These are phyloP conservation scores for Tuctoria greenei DNA, from an alignment of 176 grass and related monocot species.

Conservation along the genomic window DNA sequence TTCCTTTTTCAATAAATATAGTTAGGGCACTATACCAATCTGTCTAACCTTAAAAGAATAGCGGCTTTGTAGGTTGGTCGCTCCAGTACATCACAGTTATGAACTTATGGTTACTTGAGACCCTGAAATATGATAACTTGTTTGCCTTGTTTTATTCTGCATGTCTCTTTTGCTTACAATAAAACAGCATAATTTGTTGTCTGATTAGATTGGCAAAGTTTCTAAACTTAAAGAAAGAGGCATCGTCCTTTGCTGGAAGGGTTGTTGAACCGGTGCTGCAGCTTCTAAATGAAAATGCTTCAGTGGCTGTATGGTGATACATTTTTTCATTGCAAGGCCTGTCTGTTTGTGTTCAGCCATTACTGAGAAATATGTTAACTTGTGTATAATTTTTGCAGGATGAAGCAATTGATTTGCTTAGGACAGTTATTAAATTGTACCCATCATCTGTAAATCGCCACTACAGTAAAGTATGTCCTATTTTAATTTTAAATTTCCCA, in stretches of 20 bases:
- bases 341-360: constrained; percentile 25
- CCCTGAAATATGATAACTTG: constrained; percentile 6
- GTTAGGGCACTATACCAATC: background rate
- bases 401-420: constrained; percentile 74
- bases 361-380: constrained; percentile 8
- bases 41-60: background rate
- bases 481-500: constrained; percentile 27
- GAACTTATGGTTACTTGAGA: constrained; percentile 19
- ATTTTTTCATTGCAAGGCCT: constrained; percentile 20
- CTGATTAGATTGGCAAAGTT: constrained; percentile 58
- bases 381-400: constrained; percentile 55
- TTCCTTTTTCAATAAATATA: background rate
- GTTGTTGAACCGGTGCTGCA: constrained; percentile 59
- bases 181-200: constrained; percentile 32
- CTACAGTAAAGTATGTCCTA: constrained; percentile 66
- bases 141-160: background rate
- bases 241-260: constrained; percentile 73
- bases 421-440: constrained; percentile 65
- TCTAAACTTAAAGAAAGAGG: constrained; percentile 84
- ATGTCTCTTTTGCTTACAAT: background rate
- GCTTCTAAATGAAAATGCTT: constrained; percentile 55
- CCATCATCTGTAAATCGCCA: constrained; percentile 68
- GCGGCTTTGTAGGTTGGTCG: background rate
- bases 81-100: background rate
- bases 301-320: constrained; percentile 45